Evolutionary conservation across 805 yeast species (phyloP).

Genomic region (Kodamaea neixiangensis): DNA sequence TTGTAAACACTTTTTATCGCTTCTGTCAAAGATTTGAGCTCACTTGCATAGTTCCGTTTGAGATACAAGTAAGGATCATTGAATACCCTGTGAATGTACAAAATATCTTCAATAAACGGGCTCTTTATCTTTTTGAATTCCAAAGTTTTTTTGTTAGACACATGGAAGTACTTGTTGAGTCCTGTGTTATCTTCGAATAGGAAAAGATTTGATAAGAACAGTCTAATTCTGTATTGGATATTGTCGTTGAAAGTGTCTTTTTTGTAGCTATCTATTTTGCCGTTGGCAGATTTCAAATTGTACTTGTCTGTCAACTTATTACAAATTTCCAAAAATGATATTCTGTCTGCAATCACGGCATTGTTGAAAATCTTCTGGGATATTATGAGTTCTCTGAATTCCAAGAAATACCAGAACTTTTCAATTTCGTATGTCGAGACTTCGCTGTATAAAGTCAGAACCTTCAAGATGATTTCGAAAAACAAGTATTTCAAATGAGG

Average conservation of each 20-base stretch:
- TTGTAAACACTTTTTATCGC: conserved; percentile 29
- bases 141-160: conserved; percentile 28
- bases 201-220: conserved; percentile 34
- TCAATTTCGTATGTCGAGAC: conserved; percentile 23
- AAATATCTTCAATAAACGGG: conserved; percentile 35
- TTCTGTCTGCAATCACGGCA: conserved; percentile 34
- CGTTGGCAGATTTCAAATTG: conserved; percentile 18
- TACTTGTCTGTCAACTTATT: conserved; percentile 39
- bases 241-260: conserved; percentile 42
- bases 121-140: conserved; percentile 24
- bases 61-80: conserved; percentile 38
- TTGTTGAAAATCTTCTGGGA: conserved; percentile 27
- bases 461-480: conserved; percentile 25
- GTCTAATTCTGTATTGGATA: conserved; percentile 38
- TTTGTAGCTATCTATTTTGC: conserved; percentile 29
- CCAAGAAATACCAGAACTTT: conserved; percentile 41
- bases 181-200: conserved; percentile 47
- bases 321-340: conserved; percentile 41
- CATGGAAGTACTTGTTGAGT: conserved; percentile 39
- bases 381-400: conserved; percentile 30
- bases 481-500: conserved; percentile 24
- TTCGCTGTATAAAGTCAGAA: conserved; percentile 25
- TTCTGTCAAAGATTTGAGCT: conserved; percentile 23
- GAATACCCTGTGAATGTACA: conserved; percentile 30
- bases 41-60: conserved; percentile 21